These are phyloP conservation scores for Backusella psychrophila DNA, from an alignment of 192 early-diverging fungal species.

Conservation along the genomic window DNA sequence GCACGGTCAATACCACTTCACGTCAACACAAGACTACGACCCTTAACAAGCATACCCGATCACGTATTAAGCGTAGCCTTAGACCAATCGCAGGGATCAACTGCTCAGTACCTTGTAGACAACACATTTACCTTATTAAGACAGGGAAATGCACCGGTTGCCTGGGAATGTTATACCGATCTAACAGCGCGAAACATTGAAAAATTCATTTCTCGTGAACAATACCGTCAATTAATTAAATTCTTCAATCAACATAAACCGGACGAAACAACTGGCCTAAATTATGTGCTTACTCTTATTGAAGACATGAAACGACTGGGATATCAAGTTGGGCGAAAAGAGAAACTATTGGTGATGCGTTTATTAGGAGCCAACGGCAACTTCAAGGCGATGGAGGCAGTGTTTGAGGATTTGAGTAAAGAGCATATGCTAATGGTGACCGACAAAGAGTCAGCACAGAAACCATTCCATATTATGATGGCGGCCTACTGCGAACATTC, in stretches of 20 bases:
- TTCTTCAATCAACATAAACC: conserved; percentile 15
- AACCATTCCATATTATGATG: conserved; percentile 23
- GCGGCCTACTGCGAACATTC: conserved; percentile 8
- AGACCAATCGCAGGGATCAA: conserved; percentile 28
- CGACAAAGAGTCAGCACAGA: conserved; percentile 10
- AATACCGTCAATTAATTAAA: conserved; percentile 23
- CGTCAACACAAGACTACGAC: background rate
- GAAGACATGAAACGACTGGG: conserved; percentile 37
- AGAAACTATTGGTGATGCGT: conserved; percentile 32
- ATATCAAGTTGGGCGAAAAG: conserved; percentile 16
- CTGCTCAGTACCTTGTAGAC: conserved; percentile 24
- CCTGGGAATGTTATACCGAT: conserved; percentile 38
- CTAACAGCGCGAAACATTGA: conserved; percentile 19
- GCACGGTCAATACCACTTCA: background rate
- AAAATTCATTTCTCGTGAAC: conserved; percentile 25
- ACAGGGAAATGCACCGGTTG: conserved; percentile 13
- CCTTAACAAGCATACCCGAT: conserved; percentile 4
- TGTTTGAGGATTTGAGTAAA: conserved; percentile 19
- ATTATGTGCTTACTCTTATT: conserved; percentile 26
- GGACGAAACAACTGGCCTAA: conserved; percentile 1
- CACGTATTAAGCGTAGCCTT: conserved; percentile 24
- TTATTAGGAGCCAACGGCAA: conserved; percentile 29
- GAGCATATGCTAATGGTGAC: conserved; percentile 8
- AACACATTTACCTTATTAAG: conserved; percentile 11
- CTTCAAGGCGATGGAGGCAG: conserved; percentile 28